Base-by-base conservation (phyloP, 108 stramenopile genomes). In the Parmales sp. region DNA sequence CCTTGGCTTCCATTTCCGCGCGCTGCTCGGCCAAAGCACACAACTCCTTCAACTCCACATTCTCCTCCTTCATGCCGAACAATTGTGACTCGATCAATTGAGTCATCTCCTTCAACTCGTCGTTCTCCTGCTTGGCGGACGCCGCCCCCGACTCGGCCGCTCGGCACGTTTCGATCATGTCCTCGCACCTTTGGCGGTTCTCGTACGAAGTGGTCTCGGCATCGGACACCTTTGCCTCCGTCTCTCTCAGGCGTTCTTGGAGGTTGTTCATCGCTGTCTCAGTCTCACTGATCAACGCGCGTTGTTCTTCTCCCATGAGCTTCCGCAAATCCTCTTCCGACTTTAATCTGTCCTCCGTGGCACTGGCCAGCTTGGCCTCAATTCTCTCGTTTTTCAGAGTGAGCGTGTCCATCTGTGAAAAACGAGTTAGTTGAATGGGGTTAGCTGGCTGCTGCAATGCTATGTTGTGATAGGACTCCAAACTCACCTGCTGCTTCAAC, bases 271-370 rank as follows among this genome's bases (percentile, higher is more conserved):
- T 65, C 16, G 64, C 38, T 5, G 23, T 20, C 39, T 65, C 64
- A 29, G 29, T 23, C 64, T 28, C 64, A 8, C 8, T 65, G 37
- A 29, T 23, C 7, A 65, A 7, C 6, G 68, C 72, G 8, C 70
- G 76, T 67, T 88, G 84, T 38, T 81, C 88, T 51, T 90, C 87
- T n/a, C 66, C 69, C 37, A 90, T 71, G 49, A 88, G 39, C 1
- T 65, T 28, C 38, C 82, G 77, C 67, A 88, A 84, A 66, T 90
- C 90, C 44, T 90, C 90, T 19, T 84, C 84, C n/a, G n/a, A n/a
- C n/a, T n/a, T n/a, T n/a, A n/a, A n/a, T n/a, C n/a, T n/a, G n/a
- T 83, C 81, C 37, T 65, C 31, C 13, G 31, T 68, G 11, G 29
- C 41, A 41, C 1, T 44, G n/a, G 22, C 31, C 38, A 51, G 31